Percentiles rank a stretch among this genome's conserved stretches.
These are phyloP conservation scores for Cyphellophora europaea DNA, from an alignment of 2,329 filamentous ascomycete species.

Conservation along the genomic window DNA sequence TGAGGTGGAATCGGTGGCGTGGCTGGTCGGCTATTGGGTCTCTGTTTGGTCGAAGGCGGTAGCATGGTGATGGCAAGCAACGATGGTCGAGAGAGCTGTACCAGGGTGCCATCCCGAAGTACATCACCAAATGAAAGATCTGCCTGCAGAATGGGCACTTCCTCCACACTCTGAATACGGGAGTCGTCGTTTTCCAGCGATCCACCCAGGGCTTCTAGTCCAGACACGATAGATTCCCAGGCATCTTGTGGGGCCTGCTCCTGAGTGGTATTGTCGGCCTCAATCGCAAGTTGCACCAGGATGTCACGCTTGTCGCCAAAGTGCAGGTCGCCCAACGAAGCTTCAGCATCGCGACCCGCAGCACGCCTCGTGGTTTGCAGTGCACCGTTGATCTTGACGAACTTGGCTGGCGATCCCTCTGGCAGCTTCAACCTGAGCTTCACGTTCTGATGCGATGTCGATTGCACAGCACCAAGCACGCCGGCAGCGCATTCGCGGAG, in stretches of 20 bases:
- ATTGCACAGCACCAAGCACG: constrained; percentile 83
- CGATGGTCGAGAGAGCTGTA: constrained; percentile 80
- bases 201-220: constrained; percentile 84
- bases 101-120: constrained; percentile 73
- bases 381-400: constrained; percentile 95
- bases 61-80: constrained; percentile 90
- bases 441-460: constrained; percentile 94
- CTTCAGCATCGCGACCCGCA: constrained; percentile 88
- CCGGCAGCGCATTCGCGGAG: constrained; percentile 90
- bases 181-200: constrained; percentile 79
- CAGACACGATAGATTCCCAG: constrained; percentile 96
- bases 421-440: constrained; percentile 90
- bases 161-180: constrained; percentile 76
- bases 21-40: constrained; percentile 39
- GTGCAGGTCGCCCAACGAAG: constrained; percentile 78
- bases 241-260: constrained; percentile 86
- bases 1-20: constrained; percentile 88
- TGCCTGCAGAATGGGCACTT: constrained; percentile 88
- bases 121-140: constrained; percentile 92
- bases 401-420: constrained; percentile 94
- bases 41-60: constrained; percentile 59
- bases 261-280: constrained; percentile 71
- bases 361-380: constrained; percentile 94
- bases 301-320: constrained; percentile 96
- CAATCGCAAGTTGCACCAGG: constrained; percentile 84